Percentiles rank a stretch among this genome's conserved stretches.
phyloP scores from a whole-genome alignment of 2,329 filamentous ascomycete species.

The Pyricularia sp. region DNA sequence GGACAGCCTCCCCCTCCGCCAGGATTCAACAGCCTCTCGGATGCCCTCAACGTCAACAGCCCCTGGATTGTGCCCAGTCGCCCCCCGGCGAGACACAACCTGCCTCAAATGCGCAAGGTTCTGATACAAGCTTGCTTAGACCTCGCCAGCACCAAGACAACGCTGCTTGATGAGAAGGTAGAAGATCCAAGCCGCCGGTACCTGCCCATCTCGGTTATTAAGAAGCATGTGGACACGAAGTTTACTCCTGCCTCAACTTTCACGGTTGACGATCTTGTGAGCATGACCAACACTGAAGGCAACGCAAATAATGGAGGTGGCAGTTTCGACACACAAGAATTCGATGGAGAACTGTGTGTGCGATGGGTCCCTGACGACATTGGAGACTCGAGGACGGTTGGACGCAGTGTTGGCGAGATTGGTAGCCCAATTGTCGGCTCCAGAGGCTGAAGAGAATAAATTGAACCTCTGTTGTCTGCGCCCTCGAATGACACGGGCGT shows the following conservation, averaged over 20 bases:
- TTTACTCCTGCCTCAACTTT: constrained; percentile 14
- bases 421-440: constrained; percentile 51
- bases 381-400: constrained; percentile 29
- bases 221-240: constrained; percentile 54
- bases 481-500: not conserved
- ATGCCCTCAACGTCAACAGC: not conserved
- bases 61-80: constrained; percentile 8
- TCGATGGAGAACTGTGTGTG: constrained; percentile 31
- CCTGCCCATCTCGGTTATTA: constrained; percentile 58
- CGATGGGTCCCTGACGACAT: constrained; percentile 42
- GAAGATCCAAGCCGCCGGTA: constrained; percentile 35
- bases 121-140: constrained; percentile 72
- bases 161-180: constrained; percentile 17
- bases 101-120: constrained; percentile 25
- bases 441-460: not conserved
- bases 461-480: not conserved
- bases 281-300: constrained; percentile 86
- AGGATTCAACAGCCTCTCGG: constrained; percentile 1
- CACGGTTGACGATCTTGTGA: constrained; percentile 60
- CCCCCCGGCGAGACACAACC: constrained; percentile 2
- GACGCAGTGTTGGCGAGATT: constrained; percentile 46
- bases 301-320: constrained; percentile 81
- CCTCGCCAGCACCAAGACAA: constrained; percentile 21
- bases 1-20: constrained; percentile 2
- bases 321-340: constrained; percentile 62